Evolutionary conservation across 192 early-diverging fungal species (phyloP).

Genomic region (Oehlia diaphana): DNA sequence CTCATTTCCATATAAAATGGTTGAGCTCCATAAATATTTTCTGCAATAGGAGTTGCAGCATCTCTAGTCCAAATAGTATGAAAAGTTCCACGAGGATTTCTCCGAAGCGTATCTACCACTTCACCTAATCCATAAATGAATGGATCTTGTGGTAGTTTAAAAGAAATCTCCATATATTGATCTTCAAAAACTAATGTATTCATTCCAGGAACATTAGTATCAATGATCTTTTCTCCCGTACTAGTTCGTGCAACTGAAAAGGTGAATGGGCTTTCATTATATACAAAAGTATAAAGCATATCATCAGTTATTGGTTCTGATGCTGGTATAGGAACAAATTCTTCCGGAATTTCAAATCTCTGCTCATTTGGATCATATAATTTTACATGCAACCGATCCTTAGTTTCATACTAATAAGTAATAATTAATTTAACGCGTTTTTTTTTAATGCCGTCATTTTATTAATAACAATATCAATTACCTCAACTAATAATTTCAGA

Average conservation of each 20-base stretch:
- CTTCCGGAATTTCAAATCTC: slow-evolving; percentile 15
- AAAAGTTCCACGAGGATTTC: slow-evolving; percentile 13
- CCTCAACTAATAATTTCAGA: background rate
- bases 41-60: background rate
- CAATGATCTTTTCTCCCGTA: slow-evolving; percentile 43
- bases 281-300: background rate
- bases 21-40: slow-evolving; percentile 61
- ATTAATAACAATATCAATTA: background rate
- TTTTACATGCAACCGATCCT: background rate
- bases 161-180: slow-evolving; percentile 66
- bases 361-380: background rate
- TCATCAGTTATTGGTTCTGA: background rate
- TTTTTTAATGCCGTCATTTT: background rate
- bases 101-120: slow-evolving; percentile 48
- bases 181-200: slow-evolving; percentile 55
- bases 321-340: background rate
- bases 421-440: background rate
- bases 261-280: slow-evolving; percentile 41
- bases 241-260: slow-evolving; percentile 42
- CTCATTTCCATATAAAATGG: slow-evolving; percentile 67
- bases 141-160: slow-evolving; percentile 44
- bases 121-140: slow-evolving; percentile 73
- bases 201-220: slow-evolving; percentile 38
- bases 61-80: slow-evolving; percentile 21
- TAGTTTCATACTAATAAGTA: background rate